Base-by-base conservation (phyloP, 1,284 basidiomycete genomes). In the Puccinia horiana region DNA sequence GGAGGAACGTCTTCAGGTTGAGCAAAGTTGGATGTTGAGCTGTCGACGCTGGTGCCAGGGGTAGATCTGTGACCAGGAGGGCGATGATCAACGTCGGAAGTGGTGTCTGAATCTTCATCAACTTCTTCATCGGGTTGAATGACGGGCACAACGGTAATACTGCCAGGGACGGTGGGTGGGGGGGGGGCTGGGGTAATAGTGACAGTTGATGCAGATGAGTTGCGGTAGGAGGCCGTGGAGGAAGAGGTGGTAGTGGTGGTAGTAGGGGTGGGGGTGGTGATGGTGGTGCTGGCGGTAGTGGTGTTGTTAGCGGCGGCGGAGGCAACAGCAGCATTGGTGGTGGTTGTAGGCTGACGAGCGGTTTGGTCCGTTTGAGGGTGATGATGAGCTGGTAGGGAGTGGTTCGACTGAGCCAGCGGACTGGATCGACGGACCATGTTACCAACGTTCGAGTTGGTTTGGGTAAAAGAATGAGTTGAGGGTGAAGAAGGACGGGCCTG, bases 1-100 rank as follows among this genome's bases (percentile, higher is more conserved):
- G n/a, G n/a, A 40, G 37, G 37, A 69, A 12, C 2, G 67, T 69
- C 67, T 2, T 69, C 67, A 29, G 67, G 44, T n/a, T 69, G 67
- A 69, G 67, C 44, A 12, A 44, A 69, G 40, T 69, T 69, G 67
- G 67, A 69, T 6, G 67, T 44, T 2, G 76, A 47, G 52, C 76
- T 78, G 40, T 78, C 76, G 26, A 78, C 76, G 67, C 76, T 78
- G 29, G 76, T 78, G 37, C 76, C 63, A 3, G 76, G 76, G 47
- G 76, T 78, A 12, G 61, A 76, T 76, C 74, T 69, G 9, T 47
- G 76, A 69, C 61, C 76, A 54, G 58, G 76, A 49, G n/a, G 44
- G 20, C 52, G 52, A 76, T 69, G 76, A 54, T 78, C 76, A 42
- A 63, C 42, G 32, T 78, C 76, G 29, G 76, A 78, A 23, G 44